phyloP scores from a whole-genome alignment of 495 filamentous ascomycete species.

The Arthonia radiata region DNA sequence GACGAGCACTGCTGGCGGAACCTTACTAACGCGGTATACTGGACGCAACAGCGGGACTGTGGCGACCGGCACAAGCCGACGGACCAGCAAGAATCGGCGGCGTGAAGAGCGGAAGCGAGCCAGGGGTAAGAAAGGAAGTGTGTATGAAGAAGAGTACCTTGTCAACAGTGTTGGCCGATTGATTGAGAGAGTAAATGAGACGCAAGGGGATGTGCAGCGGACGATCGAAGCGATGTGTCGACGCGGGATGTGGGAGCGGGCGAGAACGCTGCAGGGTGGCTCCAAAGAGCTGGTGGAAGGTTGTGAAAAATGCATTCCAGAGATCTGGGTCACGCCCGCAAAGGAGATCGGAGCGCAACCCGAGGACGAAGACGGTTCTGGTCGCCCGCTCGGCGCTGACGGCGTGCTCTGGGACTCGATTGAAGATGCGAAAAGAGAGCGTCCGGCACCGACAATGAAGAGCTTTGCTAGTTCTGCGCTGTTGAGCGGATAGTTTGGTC shows the following conservation, averaged over 20 bases:
- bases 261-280: slow-evolving; percentile 44
- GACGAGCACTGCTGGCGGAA: slow-evolving; percentile 46
- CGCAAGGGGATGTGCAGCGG: slow-evolving; percentile 38
- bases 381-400: neutral
- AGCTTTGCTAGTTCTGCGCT: too few relatives aligned
- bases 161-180: slow-evolving; percentile 66
- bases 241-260: slow-evolving; percentile 68
- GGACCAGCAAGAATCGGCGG: slow-evolving; percentile 58
- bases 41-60: slow-evolving; percentile 28
- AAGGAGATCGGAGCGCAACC: neutral
- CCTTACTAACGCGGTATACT: slow-evolving; percentile 81
- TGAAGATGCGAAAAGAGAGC: neutral
- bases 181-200: slow-evolving; percentile 55
- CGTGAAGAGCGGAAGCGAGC: slow-evolving; percentile 89
- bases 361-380: neutral
- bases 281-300: slow-evolving; percentile 45
- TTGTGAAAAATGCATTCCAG: slow-evolving; percentile 18
- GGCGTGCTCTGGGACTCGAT: neutral
- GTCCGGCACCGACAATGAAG: too few relatives aligned
- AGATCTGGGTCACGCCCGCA: neutral
- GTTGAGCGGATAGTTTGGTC: too few relatives aligned
- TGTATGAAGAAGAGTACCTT: slow-evolving; percentile 95
- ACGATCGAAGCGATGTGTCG: slow-evolving; percentile 48
- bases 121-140: slow-evolving; percentile 76
- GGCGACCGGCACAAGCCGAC: slow-evolving; percentile 35